Base-by-base conservation (phyloP, 352 stramenopile species). In the Blastocystis hominis region DNA sequence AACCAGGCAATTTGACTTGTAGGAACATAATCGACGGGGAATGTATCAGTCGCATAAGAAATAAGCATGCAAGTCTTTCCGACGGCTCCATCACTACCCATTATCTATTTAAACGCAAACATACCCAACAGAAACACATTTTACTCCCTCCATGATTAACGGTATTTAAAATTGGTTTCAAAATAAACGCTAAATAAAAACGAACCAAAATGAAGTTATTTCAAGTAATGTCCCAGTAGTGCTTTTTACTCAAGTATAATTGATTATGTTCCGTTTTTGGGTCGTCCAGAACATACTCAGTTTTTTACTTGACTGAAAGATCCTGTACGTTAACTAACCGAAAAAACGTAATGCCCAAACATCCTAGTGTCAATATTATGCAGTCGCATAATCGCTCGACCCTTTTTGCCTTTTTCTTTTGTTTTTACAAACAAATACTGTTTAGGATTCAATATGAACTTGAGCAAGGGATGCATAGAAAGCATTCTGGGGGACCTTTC, bases 21-120 rank as follows among this genome's bases (percentile, higher is more conserved):
- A 69, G 95, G 95, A 90, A 98, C 97, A 91, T 98, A 98, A 89
- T 97, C 94, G 89, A 93, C 93, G 7, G 94, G 95, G 90, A 98
- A 98, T 64, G 94, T 95, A 91, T 97, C 97, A 77, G 94, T 97
- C 68, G 95, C 97, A 92, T 98, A 98, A 88, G 93, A 97, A 90
- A 97, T 97, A 56, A 98, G 92, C 68, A 98, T 93, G 84, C 94
- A 98, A 62, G 95, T 98, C 90, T 98, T 98, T 77, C 95, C 95
- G 36, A 98, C 95, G 17, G 94, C 94, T 75, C 95, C 95, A 90
- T 98, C 95, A n/a, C 94, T 96, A 86, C 90, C 70, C 34, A 88
- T 87, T 0, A 55, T 9, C 13, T 3, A 61, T 69, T 53, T 86
- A 3, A 90, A 9, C 0, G 46, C 38, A 47, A 64, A 76, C n/a